Conservation (phyloP, 805 yeast genomes). For the Ogataea parapolymorpha region DNA sequence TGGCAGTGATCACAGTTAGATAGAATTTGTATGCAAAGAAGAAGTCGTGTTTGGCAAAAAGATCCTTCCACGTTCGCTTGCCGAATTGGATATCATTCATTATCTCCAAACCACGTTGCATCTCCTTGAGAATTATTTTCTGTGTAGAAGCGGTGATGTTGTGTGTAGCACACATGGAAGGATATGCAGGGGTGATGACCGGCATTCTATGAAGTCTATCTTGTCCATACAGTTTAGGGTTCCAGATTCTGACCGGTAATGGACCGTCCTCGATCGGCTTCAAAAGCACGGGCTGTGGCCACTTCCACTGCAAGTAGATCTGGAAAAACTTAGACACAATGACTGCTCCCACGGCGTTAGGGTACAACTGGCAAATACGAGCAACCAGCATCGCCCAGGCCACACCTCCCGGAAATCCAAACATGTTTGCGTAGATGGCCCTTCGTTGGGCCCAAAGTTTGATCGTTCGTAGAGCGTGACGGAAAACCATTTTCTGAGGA, state of each 20-base stretch:
- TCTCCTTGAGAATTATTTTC: slow-evolving; percentile 73
- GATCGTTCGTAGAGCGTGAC: slow-evolving; percentile 87
- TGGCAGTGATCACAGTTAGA: slow-evolving; percentile 73
- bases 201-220: slow-evolving; percentile 95
- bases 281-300: slow-evolving; percentile 97
- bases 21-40: slow-evolving; percentile 85
- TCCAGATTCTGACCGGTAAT: slow-evolving; percentile 93
- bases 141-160: slow-evolving; percentile 89
- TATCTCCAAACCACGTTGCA: slow-evolving; percentile 69
- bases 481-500: slow-evolving; percentile 90
- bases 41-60: slow-evolving; percentile 77
- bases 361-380: slow-evolving; percentile 92
- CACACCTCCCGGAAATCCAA: slow-evolving; percentile 99
- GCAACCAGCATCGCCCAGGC: slow-evolving; percentile 99
- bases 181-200: slow-evolving; percentile 96
- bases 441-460: slow-evolving; percentile 96
- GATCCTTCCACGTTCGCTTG: slow-evolving; percentile 65
- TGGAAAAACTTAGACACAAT: slow-evolving; percentile 87
- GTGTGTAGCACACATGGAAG: slow-evolving; percentile 99
- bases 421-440: slow-evolving; percentile 90
- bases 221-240: slow-evolving; percentile 83
- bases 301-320: slow-evolving; percentile 84
- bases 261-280: slow-evolving; percentile 97
- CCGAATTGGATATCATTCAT: slow-evolving; percentile 66
- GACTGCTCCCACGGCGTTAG: slow-evolving; percentile 91